Evolutionary conservation across 1,284 basidiomycete species (phyloP), one percentile per base, ranked within the genome.

Genomic region (Volvariella surrecta): DNA sequence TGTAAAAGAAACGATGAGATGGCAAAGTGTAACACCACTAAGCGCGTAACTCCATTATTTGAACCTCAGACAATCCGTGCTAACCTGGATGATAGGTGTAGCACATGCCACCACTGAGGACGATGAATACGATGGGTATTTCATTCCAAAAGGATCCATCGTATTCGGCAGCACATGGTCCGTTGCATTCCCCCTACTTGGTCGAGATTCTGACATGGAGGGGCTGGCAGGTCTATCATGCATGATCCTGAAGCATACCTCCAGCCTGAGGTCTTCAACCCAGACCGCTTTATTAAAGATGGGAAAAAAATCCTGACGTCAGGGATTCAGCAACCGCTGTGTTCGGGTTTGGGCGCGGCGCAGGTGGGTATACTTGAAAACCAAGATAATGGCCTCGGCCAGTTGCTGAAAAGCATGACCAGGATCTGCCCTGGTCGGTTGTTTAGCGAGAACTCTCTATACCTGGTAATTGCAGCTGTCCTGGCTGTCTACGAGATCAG

Each of bases 151-250:
- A 35, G 51, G 53, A 0, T 49, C 55, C 1, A 46, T 53, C 11
- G 43, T 58, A 1, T 35, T 56, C 11, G 44, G 45, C 7, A 58
- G 54, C 39, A 39, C 46, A 17, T 58, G 56, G 56, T 56, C 42
- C n/a, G 43, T 41, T n/a, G n/a, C n/a, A n/a, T n/a, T n/a, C n/a
- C n/a, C n/a, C n/a, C n/a, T 2, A 10, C 17, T 9, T 32, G 6
- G 0, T 13, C 3, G 7, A 16, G n/a, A 19, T 16, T 6, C 32
- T 45, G 35, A 32, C 3, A 38, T 13, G 8, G 6, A n/a, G n/a
- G n/a, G n/a, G n/a, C n/a, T n/a, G n/a, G 24, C 20, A 57, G 54
- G 54, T 50, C 51, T 13, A 48, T 56, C 21, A 31, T 54, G 17
- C 55, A 54, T 24, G 54, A 58, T 37, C 48, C 48, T 17, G 37